A percentile compares a stretch with the other conserved stretches of the same genome.
Evolutionary conservation across 768 basidiomycete genomes (phyloP).

Genomic region (Amanita rubescens): DNA sequence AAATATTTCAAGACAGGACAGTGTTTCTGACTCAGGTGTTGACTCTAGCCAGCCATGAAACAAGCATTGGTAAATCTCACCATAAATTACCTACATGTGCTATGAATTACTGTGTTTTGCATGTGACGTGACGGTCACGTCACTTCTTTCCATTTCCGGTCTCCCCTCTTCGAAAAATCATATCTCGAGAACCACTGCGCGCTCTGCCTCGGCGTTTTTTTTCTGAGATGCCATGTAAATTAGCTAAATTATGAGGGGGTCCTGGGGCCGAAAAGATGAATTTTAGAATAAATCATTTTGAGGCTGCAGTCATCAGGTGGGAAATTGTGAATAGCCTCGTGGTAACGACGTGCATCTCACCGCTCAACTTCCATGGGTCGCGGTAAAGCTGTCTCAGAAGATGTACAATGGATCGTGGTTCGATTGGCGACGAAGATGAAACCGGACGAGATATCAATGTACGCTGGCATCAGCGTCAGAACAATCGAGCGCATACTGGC

Average conservation of each 20-base stretch:
- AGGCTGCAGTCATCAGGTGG: no score
- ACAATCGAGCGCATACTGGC: background rate
- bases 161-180: background rate
- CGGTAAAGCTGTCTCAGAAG: background rate
- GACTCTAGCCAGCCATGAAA: no score
- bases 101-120: no score
- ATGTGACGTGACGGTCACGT: conserved; percentile 2
- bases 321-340: background rate
- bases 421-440: background rate
- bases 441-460: background rate
- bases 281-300: background rate
- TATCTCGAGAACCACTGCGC: background rate
- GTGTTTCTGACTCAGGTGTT: no score
- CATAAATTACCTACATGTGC: no score
- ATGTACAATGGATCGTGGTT: background rate
- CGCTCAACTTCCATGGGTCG: background rate
- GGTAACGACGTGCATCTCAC: background rate
- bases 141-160: background rate
- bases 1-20: no score
- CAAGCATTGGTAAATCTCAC: no score
- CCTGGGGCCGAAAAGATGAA: background rate
- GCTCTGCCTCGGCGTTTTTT: background rate
- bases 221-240: background rate
- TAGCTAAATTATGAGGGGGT: background rate
- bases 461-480: background rate